These are phyloP conservation scores for Platanthera zijinensis DNA, from an alignment of 106 monocot genomes.

Conservation along the genomic window DNA sequence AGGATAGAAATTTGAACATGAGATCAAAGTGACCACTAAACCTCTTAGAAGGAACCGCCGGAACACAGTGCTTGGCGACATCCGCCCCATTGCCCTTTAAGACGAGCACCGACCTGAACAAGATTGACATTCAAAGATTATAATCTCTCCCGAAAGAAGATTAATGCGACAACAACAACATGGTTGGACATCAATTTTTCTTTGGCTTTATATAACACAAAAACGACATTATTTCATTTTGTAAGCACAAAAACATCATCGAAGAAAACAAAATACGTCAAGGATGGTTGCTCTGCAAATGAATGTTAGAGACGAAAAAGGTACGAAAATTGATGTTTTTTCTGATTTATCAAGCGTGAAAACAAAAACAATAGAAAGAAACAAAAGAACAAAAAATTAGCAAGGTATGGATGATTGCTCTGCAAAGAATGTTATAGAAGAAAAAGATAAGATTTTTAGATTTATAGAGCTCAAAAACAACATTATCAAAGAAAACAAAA, in stretches of 20 bases:
- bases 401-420: too few species aligned
- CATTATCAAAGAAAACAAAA: background rate
- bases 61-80: conserved; percentile 82
- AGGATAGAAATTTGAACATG: too few species aligned
- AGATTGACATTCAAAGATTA: background rate
- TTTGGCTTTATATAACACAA: background rate
- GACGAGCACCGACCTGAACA: conserved; percentile 65
- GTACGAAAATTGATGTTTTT: background rate
- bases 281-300: too few species aligned
- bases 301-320: too few species aligned
- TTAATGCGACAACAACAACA: background rate
- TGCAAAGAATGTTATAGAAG: too few species aligned
- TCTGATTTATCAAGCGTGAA: background rate
- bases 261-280: background rate
- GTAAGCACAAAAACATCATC: background rate
- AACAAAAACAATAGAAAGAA: background rate
- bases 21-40: conserved; percentile 1
- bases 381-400: background rate
- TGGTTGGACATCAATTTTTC: background rate
- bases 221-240: background rate
- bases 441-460: background rate
- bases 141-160: background rate
- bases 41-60: conserved; percentile 73
- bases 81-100: conserved; percentile 88
- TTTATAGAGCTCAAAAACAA: background rate